Evolutionary conservation across 805 yeast species (phyloP).

Genomic region (Yamadazyma endophytica): DNA sequence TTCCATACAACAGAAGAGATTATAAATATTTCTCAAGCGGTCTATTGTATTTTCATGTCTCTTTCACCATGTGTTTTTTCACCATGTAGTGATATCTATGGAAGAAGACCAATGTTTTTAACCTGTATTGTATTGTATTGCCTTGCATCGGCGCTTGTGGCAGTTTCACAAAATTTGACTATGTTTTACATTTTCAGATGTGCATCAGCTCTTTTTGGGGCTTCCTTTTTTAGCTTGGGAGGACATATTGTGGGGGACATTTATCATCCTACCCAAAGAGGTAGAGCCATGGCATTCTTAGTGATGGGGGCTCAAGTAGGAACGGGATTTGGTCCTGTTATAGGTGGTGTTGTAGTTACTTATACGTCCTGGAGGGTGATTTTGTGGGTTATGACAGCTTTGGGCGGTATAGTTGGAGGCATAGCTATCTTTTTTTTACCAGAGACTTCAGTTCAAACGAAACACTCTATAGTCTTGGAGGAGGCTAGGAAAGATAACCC

Average conservation of each 20-base stretch:
- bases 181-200: slow-evolving; percentile 53
- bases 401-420: slow-evolving; percentile 32
- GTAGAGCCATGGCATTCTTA: slow-evolving; percentile 46
- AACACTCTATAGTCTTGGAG: slow-evolving; percentile 20
- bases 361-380: slow-evolving; percentile 51
- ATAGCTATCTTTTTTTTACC: slow-evolving; percentile 39
- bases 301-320: slow-evolving; percentile 52
- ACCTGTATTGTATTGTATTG: slow-evolving; percentile 30
- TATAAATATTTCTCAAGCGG: slow-evolving; percentile 48
- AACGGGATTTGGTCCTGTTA: slow-evolving; percentile 48
- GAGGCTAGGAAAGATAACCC: slow-evolving; percentile 16
- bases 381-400: slow-evolving; percentile 45
- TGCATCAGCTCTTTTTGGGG: slow-evolving; percentile 49
- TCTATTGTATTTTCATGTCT: slow-evolving; percentile 50
- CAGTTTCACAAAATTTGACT: slow-evolving; percentile 46
- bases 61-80: slow-evolving; percentile 47
- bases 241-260: slow-evolving; percentile 50
- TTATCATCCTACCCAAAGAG: slow-evolving; percentile 47
- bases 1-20: slow-evolving; percentile 45
- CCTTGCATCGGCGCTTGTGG: slow-evolving; percentile 26
- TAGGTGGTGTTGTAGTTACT: slow-evolving; percentile 51
- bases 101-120: slow-evolving; percentile 43
- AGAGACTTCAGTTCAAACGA: slow-evolving; percentile 39
- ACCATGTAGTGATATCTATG: slow-evolving; percentile 52
- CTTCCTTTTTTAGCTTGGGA: slow-evolving; percentile 52